These are phyloP conservation scores for Rhinocladiella mackenziei DNA, from an alignment of 2,329 filamentous ascomycete genomes.

Conservation along the genomic window DNA sequence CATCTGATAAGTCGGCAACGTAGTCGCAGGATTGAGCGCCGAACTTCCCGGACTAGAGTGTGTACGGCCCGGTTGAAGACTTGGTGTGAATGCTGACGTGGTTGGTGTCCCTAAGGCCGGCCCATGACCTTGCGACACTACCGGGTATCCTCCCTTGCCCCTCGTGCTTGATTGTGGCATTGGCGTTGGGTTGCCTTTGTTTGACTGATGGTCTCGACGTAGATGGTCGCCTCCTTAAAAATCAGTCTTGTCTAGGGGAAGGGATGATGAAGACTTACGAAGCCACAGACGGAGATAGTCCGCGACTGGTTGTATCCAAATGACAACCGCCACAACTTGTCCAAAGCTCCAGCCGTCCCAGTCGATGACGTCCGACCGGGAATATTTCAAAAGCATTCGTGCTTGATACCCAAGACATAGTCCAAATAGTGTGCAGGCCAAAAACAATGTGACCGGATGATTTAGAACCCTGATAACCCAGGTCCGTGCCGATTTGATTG, in stretches of 20 bases:
- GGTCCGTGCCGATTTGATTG: neutral
- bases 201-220: neutral
- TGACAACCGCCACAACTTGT: neutral
- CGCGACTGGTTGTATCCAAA: neutral
- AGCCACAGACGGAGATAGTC: neutral
- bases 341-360: neutral
- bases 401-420: neutral
- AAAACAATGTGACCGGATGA: neutral
- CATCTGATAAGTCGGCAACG: too few species aligned
- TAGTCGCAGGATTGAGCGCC: too few species aligned
- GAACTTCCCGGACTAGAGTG: too few species aligned
- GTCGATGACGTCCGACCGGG: neutral
- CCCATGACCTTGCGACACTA: neutral
- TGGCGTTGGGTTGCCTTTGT: neutral
- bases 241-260: neutral
- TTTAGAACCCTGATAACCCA: neutral
- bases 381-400: neutral
- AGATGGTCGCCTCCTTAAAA: neutral
- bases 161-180: neutral
- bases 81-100: too few species aligned
- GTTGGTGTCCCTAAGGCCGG: too few species aligned
- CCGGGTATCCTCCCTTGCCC: neutral
- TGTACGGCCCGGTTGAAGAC: too few species aligned
- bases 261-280: neutral
- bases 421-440: neutral